Percentiles rank a stretch among this genome's conserved stretches.
These are phyloP conservation scores for Lophiotrema nucula DNA, from an alignment of 495 filamentous ascomycete species.

Conservation along the genomic window DNA sequence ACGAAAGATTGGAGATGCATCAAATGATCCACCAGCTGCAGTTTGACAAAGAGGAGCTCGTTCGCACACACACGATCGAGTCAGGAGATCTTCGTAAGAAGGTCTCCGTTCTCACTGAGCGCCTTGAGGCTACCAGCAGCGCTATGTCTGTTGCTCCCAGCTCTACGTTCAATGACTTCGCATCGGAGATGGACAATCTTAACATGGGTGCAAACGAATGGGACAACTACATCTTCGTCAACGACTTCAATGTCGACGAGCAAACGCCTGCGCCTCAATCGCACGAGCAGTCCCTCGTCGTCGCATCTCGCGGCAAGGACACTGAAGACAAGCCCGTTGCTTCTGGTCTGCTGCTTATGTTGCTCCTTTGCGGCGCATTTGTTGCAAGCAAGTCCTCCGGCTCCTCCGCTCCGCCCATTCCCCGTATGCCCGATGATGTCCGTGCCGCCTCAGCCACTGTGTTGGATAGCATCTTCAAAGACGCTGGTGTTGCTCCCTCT, in stretches of 20 bases:
- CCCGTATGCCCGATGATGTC: slow-evolving; percentile 87
- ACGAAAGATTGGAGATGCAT: slow-evolving; percentile 67
- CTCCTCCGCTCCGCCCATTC: slow-evolving; percentile 61
- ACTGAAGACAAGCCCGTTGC: slow-evolving; percentile 46
- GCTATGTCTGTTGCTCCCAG: slow-evolving; percentile 55
- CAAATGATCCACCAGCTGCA: slow-evolving; percentile 73
- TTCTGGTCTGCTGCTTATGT: slow-evolving; percentile 55
- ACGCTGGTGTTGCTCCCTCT: slow-evolving; percentile 47
- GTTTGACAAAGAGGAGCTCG: slow-evolving; percentile 88
- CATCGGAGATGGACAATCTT: slow-evolving; percentile 77
- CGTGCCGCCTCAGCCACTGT: slow-evolving; percentile 88
- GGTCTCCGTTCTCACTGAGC: slow-evolving; percentile 82
- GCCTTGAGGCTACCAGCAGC: slow-evolving; percentile 74
- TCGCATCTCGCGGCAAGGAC: slow-evolving; percentile 57
- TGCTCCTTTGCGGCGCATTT: slow-evolving; percentile 94
- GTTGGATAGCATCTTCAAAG: slow-evolving; percentile 82
- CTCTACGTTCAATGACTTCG: slow-evolving; percentile 65
- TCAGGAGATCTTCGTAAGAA: slow-evolving; percentile 94
- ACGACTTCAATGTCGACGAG: slow-evolving; percentile 51
- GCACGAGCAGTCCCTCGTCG: slow-evolving; percentile 47
- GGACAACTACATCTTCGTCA: slow-evolving; percentile 77
- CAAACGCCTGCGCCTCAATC: slow-evolving; percentile 48
- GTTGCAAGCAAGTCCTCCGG: slow-evolving; percentile 80
- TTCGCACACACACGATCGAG: slow-evolving; percentile 86
- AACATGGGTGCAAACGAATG: slow-evolving; percentile 73